Percentiles rank a stretch among this genome's conserved stretches.
Evolutionary conservation across 139 green algal genomes (phyloP).

Genomic region (Eudorina sp.): DNA sequence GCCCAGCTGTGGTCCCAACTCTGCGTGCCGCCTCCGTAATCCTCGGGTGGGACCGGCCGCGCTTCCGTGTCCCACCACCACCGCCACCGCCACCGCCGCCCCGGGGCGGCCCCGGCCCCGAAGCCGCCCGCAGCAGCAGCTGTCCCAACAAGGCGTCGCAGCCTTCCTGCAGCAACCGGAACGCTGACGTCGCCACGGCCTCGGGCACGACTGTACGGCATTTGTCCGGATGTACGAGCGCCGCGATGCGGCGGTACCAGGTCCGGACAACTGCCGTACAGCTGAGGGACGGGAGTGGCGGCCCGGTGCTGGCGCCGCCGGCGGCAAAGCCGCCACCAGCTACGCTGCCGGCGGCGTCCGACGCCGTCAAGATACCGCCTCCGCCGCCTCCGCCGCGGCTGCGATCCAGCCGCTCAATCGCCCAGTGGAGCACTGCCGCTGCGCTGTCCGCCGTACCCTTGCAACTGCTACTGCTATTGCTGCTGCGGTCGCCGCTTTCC

Average conservation of each 20-base stretch:
- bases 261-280: background rate
- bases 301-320: background rate
- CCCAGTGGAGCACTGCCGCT: background rate
- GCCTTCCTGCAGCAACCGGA: background rate
- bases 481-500: background rate
- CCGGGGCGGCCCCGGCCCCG: too few species aligned
- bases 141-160: background rate
- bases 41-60: background rate
- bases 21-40: background rate
- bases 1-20: background rate
- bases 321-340: too few species aligned
- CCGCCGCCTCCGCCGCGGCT: too few species aligned
- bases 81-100: background rate
- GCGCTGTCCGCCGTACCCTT: background rate
- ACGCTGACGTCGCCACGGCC: background rate
- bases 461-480: background rate
- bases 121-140: too few species aligned
- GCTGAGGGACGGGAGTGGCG: background rate
- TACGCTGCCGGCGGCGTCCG: too few species aligned
- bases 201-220: slow-evolving; percentile 20
- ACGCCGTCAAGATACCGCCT: too few species aligned
- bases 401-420: background rate
- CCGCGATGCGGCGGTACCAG: slow-evolving; percentile 33
- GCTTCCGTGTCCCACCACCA: background rate
- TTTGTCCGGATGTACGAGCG: slow-evolving; percentile 34